Evolutionary conservation across 495 filamentous ascomycete genomes (phyloP), one percentile per base, ranked within the genome.

Genomic region (Bombardia bombarda): DNA sequence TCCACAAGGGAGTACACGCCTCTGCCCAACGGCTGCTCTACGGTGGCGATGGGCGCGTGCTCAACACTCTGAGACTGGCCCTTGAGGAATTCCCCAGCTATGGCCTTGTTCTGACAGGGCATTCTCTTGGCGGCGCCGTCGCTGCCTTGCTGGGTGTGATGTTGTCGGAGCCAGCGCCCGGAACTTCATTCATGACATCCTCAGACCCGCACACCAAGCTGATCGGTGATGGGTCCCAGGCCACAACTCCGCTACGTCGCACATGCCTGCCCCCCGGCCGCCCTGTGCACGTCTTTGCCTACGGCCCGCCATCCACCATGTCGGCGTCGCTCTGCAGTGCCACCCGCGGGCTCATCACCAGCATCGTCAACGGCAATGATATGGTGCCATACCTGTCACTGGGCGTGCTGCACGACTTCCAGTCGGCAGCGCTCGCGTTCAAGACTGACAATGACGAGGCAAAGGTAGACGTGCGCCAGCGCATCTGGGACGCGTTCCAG

Each of bases 1-100:
- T 87, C 0, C 85, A 90, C 62, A 88, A 87, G 55, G 85, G 85
- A n/a, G 85, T 90, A 51, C 79, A 86, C 49, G 83, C 84, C 10
- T 87, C 83, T 3, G 85, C 85, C 3, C 68, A 77, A 19, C 74
- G 84, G 5, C 68, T 90, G 1, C 67, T 90, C 0, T 77, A 80
- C 53, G 80, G 79, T 14, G 66, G 67, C 13, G 78, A 79, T 25
- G 80, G 81, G 5, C 62, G 76, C 34, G 79, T 90, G 1, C 71
- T 90, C 46, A 67, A 73, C 37, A 85, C 78, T 0, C 74, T 90
- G 21, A 74, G 77, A 51, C 70, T 78, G n/a, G 83, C 85, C 0
- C 65, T 90, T 2, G 79, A 85, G 42, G 75, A 85, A 38, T 83
- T 80, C 45, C 62, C 73, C 2, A 78, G 81, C 23, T 90, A 89